Conservation (phyloP, 768 basidiomycete genomes). For the Termitomyces sp. region DNA sequence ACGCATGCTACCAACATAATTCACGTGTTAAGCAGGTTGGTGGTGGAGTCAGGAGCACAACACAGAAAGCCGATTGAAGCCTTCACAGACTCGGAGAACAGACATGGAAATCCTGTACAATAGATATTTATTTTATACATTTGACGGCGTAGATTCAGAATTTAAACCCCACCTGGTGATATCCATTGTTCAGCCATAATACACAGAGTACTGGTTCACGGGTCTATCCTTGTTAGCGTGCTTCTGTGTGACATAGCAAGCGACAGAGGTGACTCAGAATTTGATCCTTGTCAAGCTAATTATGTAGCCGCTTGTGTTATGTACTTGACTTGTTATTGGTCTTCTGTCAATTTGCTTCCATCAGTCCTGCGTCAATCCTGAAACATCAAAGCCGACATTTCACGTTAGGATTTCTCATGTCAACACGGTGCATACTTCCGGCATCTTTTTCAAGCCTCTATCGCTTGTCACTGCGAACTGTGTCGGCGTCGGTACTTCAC, state of each 20-base stretch:
- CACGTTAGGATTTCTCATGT: not conserved
- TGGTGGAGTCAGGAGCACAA: not conserved
- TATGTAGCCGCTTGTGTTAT: no score
- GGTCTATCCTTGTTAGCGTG: not conserved
- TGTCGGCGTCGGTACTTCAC: conserved; percentile 54
- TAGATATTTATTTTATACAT: not conserved
- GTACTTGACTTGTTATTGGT: no score
- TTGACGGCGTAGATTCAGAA: not conserved
- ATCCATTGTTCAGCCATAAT: not conserved
- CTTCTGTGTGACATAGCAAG: not conserved
- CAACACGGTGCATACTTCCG: conserved; percentile 19
- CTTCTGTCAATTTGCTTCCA: not conserved
- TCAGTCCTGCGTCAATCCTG: not conserved
- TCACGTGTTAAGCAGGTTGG: not conserved
- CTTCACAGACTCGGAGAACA: not conserved
- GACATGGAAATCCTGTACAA: not conserved
- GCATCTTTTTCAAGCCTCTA: conserved; percentile 49
- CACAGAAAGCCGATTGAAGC: not conserved
- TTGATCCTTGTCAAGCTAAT: no score
- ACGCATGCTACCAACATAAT: not conserved
- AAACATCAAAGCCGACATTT: not conserved
- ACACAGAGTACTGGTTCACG: not conserved
- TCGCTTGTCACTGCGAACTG: conserved; percentile 51
- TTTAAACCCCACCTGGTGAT: not conserved
- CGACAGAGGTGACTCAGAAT: not conserved